A percentile compares a stretch with the other conserved stretches of the same genome.
phyloP scores from a whole-genome alignment of 148 eudicot genomes.

The Rhododendron vialii region DNA sequence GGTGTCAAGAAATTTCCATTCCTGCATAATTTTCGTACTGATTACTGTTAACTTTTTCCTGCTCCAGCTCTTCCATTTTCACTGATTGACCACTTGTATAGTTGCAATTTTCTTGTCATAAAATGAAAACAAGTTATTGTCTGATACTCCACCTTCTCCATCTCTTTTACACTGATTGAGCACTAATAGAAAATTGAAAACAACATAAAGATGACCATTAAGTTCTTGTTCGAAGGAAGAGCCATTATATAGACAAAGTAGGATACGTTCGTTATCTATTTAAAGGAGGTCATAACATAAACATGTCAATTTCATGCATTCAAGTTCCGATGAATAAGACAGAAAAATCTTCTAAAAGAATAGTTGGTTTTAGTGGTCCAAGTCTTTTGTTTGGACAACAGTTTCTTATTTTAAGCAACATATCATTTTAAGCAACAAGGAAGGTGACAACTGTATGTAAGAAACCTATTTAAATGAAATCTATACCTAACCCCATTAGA shows the following conservation, averaged over 20 bases:
- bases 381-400: neutral
- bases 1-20: constrained; percentile 4
- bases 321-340: neutral
- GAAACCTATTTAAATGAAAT: neutral
- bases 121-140: neutral
- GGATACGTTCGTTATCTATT: neutral
- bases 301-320: neutral
- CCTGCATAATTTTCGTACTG: neutral
- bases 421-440: neutral
- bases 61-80: neutral
- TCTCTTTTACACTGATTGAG: neutral
- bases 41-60: neutral
- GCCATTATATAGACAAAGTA: neutral
- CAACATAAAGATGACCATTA: neutral
- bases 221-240: neutral
- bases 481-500: neutral
- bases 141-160: neutral
- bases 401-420: neutral
- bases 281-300: neutral
- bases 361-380: neutral
- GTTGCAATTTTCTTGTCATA: neutral
- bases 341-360: neutral
- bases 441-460: neutral
- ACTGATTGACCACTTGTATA: neutral
- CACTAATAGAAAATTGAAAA: neutral